phyloP scores from a whole-genome alignment of 108 stramenopile genomes.

The Fragilaria crotonensis region DNA sequence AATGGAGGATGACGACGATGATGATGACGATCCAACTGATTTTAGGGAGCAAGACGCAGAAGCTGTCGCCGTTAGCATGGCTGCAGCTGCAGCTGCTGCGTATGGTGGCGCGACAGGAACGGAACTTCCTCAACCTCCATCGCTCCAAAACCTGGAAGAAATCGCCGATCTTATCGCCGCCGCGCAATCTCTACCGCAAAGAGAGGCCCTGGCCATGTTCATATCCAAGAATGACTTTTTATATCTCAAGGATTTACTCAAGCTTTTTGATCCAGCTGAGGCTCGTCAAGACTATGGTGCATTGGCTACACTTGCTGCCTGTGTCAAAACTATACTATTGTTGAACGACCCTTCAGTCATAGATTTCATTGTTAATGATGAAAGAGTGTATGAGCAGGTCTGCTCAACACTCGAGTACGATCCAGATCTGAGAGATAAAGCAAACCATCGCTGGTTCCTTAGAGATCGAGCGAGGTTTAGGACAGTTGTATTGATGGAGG shows the following conservation, averaged over 20 bases:
- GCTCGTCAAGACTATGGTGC: constrained; percentile 35
- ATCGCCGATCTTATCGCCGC: constrained; percentile 60
- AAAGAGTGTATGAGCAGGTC: constrained; percentile 56
- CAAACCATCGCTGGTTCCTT: constrained; percentile 73
- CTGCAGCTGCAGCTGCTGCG: constrained; percentile 6
- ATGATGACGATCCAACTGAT: constrained; percentile 8
- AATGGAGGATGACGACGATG: constrained; percentile 1
- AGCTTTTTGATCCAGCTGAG: constrained; percentile 56
- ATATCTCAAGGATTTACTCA: constrained; percentile 56
- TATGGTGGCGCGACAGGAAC: neutral
- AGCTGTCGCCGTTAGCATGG: constrained; percentile 14
- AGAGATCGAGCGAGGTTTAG: constrained; percentile 65
- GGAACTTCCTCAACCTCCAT: constrained; percentile 69
- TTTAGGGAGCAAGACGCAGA: constrained; percentile 14
- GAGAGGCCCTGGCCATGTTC: constrained; percentile 62
- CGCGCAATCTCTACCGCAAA: constrained; percentile 47
- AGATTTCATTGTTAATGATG: constrained; percentile 61
- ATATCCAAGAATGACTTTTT: constrained; percentile 69
- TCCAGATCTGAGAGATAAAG: constrained; percentile 74
- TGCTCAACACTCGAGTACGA: constrained; percentile 76
- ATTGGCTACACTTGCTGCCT: constrained; percentile 61
- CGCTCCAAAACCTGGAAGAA: constrained; percentile 50
- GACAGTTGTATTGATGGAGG: constrained; percentile 74
- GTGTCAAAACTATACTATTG: constrained; percentile 73
- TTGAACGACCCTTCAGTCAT: constrained; percentile 86